Evolutionary conservation across 1,284 basidiomycete genomes (phyloP).

Genomic region (Boletus mariae): DNA sequence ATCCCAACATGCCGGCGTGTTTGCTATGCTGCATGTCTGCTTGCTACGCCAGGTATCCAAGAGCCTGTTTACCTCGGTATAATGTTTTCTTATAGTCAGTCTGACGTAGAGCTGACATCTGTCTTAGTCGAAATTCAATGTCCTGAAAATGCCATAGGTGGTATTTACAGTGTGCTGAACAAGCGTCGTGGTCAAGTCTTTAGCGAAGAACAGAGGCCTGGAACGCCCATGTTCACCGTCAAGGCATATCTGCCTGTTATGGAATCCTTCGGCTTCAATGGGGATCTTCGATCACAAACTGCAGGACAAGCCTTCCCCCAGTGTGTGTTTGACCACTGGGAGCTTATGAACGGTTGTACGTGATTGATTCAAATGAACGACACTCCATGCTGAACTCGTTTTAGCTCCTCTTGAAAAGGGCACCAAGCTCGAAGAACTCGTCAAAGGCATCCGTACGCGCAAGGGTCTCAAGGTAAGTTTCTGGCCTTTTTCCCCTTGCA

Average conservation of each 20-base stretch:
- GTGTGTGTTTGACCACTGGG: constrained; percentile 92
- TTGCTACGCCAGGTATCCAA: constrained; percentile 89
- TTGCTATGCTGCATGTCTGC: constrained; percentile 92
- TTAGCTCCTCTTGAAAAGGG: constrained; percentile 76
- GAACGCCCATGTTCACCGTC: constrained; percentile 99
- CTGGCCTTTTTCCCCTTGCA: neutral
- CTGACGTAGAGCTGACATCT: constrained; percentile 12
- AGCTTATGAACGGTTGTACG: constrained; percentile 77
- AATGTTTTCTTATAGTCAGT: constrained; percentile 10
- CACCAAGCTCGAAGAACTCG: constrained; percentile 87
- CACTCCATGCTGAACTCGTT: constrained; percentile 12
- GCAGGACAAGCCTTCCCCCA: constrained; percentile 99
- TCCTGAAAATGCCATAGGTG: constrained; percentile 96
- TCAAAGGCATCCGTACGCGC: constrained; percentile 79
- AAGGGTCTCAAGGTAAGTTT: constrained; percentile 84
- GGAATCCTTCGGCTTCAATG: constrained; percentile 99
- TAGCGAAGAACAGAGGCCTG: constrained; percentile 94
- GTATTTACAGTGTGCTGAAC: constrained; percentile 95
- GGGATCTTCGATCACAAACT: constrained; percentile 89
- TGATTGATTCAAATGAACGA: constrained; percentile 19
- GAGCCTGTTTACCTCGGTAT: constrained; percentile 94
- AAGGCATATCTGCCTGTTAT: constrained; percentile 97
- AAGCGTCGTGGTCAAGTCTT: constrained; percentile 98
- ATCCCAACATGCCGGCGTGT: constrained; percentile 96
- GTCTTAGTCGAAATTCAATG: constrained; percentile 90